Evolutionary conservation across 768 basidiomycete genomes (phyloP).

Genomic region (Lentinus brumalis): DNA sequence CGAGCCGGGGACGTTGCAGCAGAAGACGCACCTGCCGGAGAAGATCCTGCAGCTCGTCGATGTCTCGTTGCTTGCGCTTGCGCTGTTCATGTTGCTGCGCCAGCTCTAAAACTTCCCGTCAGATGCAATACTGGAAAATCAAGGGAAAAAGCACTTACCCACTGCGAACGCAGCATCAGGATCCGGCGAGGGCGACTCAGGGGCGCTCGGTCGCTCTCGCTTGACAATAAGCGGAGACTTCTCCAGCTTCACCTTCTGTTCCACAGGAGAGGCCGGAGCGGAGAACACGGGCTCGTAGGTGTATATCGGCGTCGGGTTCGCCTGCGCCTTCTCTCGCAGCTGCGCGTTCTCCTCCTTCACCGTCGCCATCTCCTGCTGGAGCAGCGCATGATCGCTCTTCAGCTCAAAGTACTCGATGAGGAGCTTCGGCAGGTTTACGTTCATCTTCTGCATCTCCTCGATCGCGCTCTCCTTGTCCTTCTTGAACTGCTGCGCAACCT

Average conservation of each 20-base stretch:
- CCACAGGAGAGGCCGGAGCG: too few relatives aligned
- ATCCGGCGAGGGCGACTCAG: too few relatives aligned
- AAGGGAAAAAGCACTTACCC: too few relatives aligned
- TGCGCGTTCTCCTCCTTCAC: conserved; percentile 6
- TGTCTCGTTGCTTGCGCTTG: not conserved
- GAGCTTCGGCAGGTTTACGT: conserved; percentile 6
- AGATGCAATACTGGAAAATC: too few relatives aligned
- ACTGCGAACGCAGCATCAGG: too few relatives aligned
- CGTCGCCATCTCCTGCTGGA: not conserved
- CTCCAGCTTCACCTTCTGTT: too few relatives aligned
- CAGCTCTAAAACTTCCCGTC: not conserved
- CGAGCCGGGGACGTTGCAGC: not conserved
- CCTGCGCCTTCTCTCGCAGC: conserved; percentile 6
- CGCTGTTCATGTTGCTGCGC: not conserved
- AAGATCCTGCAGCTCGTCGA: not conserved
- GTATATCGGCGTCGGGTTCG: too few relatives aligned
- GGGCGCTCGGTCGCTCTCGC: too few relatives aligned
- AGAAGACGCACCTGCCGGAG: not conserved
- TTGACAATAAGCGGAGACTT: too few relatives aligned
- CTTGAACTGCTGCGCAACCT: not conserved
- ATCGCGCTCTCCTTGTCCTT: not conserved
- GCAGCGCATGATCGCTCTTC: not conserved
- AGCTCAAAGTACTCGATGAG: not conserved
- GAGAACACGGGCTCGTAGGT: too few relatives aligned
- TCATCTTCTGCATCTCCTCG: not conserved